Evolutionary conservation across 225 moss, liverwort and hornwort genomes (phyloP), one percentile per base, ranked within the genome.

Genomic region (Sphagnum contortum): DNA sequence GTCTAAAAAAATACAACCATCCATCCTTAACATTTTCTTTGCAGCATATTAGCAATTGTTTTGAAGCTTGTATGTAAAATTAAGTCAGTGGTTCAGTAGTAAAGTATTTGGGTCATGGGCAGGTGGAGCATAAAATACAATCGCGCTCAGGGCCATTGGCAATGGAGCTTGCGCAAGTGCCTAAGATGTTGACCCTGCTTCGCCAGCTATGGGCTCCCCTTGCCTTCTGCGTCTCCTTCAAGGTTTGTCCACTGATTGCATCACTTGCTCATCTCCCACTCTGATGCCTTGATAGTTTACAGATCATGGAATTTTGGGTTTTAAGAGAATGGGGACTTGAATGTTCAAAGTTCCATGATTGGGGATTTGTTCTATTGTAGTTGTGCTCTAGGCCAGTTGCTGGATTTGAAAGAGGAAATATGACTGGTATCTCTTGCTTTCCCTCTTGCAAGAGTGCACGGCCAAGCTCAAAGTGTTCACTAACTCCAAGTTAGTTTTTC

Each of bases 101-200:
- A 5, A 44, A 47, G 62, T 5, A 69, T 9, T n/a, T 70, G 10
- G 44, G 70, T 73, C 4, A 48, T 71, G 66, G 73, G 64, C 46
- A 96, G 96, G 93, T 82, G 74, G 98, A 93, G 76, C 98, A 98
- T 72, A 98, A 98, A 77, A 93, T 98, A 66, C 98, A 98, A 73
- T 98, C 93, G 46, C 74, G 81, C 61, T 65, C 74, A 49, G 98
- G 98, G 8, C 93, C 98, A 8, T 80, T 98, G 81, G 93, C 90
- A 61, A 88, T 98, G 86, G 85, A 91, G 76, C 81, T 98, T 59
- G 91, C 98, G 11, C 93, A 93, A 86, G 98, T 98, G 48, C 93
- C 98, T 3, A 98, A 98, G 80, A 98, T 98, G 93, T 72, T 98
- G 67, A 83, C 87, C 49, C 65, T 98, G 10, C 79, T 98, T 60